Conservation (phyloP, 176 grass and related monocot genomes). For the Pontederia crassipes region DNA sequence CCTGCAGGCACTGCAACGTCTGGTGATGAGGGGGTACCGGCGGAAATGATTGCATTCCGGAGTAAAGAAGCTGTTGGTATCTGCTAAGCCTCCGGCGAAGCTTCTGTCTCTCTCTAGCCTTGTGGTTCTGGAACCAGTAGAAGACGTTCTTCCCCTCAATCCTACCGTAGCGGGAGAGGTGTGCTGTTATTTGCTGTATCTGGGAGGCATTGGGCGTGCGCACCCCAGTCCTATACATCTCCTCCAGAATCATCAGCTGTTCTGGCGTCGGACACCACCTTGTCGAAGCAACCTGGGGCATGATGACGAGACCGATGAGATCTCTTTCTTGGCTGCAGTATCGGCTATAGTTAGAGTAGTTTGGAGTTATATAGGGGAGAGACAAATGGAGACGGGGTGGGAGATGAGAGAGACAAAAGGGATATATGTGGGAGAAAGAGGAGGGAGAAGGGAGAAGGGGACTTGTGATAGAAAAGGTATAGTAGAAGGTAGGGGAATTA, state of each 20-base stretch:
- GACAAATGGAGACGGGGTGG: not conserved
- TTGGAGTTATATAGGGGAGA: not conserved
- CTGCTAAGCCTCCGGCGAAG: slow-evolving; percentile 71
- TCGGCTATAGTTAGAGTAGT: not conserved
- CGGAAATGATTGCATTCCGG: slow-evolving; percentile 3
- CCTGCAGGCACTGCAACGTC: not conserved
- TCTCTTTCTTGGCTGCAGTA: not conserved
- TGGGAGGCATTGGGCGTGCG: slow-evolving; percentile 68
- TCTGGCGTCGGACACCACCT: slow-evolving; percentile 96
- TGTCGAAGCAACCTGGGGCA: slow-evolving; percentile 34
- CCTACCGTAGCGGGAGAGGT: slow-evolving; percentile 55
- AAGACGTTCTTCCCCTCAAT: slow-evolving; percentile 51
- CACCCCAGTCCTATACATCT: slow-evolving; percentile 74
- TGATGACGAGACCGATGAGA: not conserved
- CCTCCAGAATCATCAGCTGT: slow-evolving; percentile 92
- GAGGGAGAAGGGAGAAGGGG: not conserved
- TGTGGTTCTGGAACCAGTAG: slow-evolving; percentile 56
- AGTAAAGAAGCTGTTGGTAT: slow-evolving; percentile 47
- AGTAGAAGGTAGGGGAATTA: slow-evolving; percentile 3
- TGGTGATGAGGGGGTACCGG: not conserved
- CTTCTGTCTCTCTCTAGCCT: slow-evolving; percentile 62
- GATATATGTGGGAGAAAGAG: slow-evolving; percentile 13
- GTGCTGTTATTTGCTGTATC: slow-evolving; percentile 93
- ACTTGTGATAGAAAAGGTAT: slow-evolving; percentile 15
- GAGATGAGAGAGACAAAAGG: slow-evolving; percentile 37